phyloP scores from a whole-genome alignment of 2,329 filamentous ascomycete genomes.

The Nothomitra cinnamomea region DNA sequence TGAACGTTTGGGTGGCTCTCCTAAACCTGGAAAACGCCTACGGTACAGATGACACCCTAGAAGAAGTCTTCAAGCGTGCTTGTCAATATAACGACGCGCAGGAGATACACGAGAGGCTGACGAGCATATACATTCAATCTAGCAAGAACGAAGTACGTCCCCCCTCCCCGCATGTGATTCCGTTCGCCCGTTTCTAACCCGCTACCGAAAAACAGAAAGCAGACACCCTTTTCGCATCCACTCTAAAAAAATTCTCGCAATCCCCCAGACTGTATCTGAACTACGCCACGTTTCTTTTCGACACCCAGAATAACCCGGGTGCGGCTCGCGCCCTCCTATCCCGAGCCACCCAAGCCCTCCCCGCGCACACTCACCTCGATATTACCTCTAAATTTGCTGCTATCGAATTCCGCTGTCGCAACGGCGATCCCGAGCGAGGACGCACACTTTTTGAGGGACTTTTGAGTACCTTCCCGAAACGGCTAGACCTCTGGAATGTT shows the following conservation, averaged over 20 bases:
- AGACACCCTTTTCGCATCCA: constrained; percentile 69
- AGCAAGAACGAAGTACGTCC: constrained; percentile 59
- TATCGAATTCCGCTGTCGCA: constrained; percentile 71
- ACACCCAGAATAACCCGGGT: constrained; percentile 50
- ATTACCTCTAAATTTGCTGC: constrained; percentile 79
- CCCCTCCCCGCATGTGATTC: neutral
- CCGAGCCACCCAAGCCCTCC: constrained; percentile 71
- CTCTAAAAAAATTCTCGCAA: constrained; percentile 74
- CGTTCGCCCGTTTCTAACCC: neutral
- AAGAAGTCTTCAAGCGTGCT: constrained; percentile 77
- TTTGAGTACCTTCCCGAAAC: constrained; percentile 70
- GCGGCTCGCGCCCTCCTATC: constrained; percentile 61
- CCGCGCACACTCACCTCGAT: constrained; percentile 48
- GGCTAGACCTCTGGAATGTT: constrained; percentile 84
- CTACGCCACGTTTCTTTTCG: constrained; percentile 85
- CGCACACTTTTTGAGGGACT: constrained; percentile 89
- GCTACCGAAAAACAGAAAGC: constrained; percentile 47
- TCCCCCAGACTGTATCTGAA: constrained; percentile 77
- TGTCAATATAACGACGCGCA: constrained; percentile 88
- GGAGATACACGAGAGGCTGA: constrained; percentile 74
- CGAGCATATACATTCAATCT: constrained; percentile 89
- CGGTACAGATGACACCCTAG: constrained; percentile 63
- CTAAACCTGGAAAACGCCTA: constrained; percentile 90
- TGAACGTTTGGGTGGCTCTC: constrained; percentile 88
- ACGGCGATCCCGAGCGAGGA: constrained; percentile 76